phyloP scores from a whole-genome alignment of 176 grass and related monocot species.

The Avena atlantica region DNA sequence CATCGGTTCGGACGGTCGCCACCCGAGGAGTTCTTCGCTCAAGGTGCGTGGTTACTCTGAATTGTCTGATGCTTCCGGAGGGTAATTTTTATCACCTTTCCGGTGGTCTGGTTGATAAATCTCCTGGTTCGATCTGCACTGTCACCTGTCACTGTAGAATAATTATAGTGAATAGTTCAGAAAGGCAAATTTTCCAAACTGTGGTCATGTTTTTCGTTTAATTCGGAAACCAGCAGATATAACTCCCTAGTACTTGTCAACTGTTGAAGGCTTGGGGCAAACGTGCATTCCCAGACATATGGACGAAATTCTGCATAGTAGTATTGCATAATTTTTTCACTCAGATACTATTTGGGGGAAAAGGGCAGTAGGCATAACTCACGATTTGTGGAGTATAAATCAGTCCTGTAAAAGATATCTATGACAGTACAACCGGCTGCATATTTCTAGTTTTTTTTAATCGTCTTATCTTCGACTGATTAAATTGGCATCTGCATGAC shows the following conservation, averaged over 20 bases:
- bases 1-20: constrained; percentile 6
- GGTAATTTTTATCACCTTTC: not conserved
- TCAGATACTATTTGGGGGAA: no score
- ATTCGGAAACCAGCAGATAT: not conserved
- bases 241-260: not conserved
- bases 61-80: not conserved
- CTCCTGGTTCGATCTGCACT: constrained; percentile 10
- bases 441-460: not conserved
- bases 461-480: not conserved
- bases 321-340: no score
- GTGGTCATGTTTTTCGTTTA: not conserved
- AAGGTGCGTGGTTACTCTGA: constrained; percentile 39
- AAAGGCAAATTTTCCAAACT: not conserved
- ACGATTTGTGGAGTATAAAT: not conserved
- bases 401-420: not conserved
- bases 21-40: constrained; percentile 17
- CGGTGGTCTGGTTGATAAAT: not conserved
- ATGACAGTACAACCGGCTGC: not conserved
- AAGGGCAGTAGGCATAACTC: no score
- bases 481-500: not conserved
- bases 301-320: no score
- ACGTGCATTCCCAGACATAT: not conserved
- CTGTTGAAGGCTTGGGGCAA: not conserved
- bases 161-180: no score
- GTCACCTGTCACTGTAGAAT: constrained; percentile 18